These are phyloP conservation scores for Melampsora larici-populina DNA, from an alignment of 1,284 basidiomycete genomes.

Conservation along the genomic window DNA sequence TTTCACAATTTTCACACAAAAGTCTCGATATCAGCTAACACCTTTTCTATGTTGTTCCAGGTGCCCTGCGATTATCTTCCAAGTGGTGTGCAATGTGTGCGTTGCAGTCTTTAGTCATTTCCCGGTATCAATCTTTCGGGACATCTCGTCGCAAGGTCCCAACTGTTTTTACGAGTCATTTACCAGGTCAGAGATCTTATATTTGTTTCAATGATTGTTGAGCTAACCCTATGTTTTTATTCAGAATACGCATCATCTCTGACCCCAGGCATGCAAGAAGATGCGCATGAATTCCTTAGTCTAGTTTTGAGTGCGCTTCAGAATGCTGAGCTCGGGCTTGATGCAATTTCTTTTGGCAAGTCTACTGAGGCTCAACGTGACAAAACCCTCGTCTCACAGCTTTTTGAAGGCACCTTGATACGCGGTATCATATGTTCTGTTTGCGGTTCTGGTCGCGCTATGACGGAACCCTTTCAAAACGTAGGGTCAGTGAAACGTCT, in stretches of 20 bases:
- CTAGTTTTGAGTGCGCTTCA: neutral
- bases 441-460: neutral
- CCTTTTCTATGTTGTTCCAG: neutral
- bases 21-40: neutral
- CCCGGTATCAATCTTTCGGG: neutral
- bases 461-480: neutral
- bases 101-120: neutral
- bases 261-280: neutral
- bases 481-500: neutral
- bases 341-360: neutral
- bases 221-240: neutral
- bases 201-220: neutral
- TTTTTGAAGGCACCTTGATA: neutral
- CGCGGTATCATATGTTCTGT: neutral
- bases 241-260: neutral
- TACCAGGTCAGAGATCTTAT: neutral
- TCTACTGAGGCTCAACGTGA: neutral
- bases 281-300: neutral
- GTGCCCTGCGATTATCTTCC: neutral
- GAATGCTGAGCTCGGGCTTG: neutral
- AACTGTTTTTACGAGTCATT: neutral
- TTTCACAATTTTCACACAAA: neutral
- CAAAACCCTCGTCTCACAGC: neutral
- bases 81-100: slow-evolving; percentile 1
- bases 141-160: neutral